These are phyloP conservation scores for Maudiozyma humilis DNA, from an alignment of 1,139 yeast species.

Conservation along the genomic window DNA sequence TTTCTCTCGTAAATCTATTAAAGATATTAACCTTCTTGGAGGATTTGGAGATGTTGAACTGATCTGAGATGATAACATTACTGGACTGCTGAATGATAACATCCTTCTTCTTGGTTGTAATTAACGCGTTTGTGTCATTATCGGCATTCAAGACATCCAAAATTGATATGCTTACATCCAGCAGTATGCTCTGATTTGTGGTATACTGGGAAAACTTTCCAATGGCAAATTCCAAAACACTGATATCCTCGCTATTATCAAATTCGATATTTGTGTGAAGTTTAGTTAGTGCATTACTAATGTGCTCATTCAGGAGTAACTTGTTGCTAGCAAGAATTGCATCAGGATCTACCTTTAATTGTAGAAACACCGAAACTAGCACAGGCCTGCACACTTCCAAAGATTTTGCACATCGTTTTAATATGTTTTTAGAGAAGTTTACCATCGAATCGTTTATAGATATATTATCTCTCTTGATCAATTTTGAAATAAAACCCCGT, in stretches of 20 bases:
- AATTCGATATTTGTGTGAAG: conserved; percentile 12
- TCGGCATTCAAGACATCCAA: conserved; percentile 19
- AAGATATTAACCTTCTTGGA: neutral
- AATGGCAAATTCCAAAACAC: conserved; percentile 12
- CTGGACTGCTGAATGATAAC: conserved; percentile 8
- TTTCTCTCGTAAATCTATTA: conserved; percentile 5
- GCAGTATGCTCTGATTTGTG: conserved; percentile 10
- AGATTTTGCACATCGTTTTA: conserved; percentile 12
- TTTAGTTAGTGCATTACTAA: neutral
- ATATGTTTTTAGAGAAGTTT: conserved; percentile 31
- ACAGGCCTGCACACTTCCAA: conserved; percentile 15
- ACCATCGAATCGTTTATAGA: conserved; percentile 14
- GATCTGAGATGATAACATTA: conserved; percentile 5
- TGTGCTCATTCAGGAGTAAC: neutral
- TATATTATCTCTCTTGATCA: conserved; percentile 28
- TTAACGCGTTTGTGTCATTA: neutral
- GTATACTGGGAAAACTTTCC: neutral
- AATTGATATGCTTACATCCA: conserved; percentile 15
- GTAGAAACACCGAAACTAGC: conserved; percentile 12
- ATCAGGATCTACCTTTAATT: conserved; percentile 10
- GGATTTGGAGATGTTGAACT: neutral
- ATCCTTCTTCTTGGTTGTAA: neutral
- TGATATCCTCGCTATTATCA: conserved; percentile 12
- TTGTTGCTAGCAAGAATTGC: neutral
- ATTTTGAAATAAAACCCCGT: conserved; percentile 34